Evolutionary conservation across 345 rosid genomes (phyloP).

Genomic region (Excoecaria cochinchinensis): DNA sequence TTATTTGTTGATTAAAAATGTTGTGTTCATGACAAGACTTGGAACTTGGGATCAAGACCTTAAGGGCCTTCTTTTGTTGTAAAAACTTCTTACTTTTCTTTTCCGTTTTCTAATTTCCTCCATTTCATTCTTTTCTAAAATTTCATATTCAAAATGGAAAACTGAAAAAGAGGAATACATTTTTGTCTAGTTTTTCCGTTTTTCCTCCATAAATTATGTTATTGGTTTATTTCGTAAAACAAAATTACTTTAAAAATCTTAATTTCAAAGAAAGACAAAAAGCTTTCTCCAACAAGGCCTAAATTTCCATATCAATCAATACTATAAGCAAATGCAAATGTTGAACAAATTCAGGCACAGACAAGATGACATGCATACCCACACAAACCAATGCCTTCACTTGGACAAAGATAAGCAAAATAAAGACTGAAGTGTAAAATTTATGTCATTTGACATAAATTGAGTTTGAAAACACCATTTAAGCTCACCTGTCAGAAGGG

Average conservation of each 20-base stretch:
- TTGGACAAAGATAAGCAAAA: not conserved
- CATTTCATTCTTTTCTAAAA: too few relatives aligned
- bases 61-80: not conserved
- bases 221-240: too few relatives aligned
- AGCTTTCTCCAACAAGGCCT: not conserved
- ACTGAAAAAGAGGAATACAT: too few relatives aligned
- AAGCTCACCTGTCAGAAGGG: conserved; percentile 70
- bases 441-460: not conserved
- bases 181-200: too few relatives aligned
- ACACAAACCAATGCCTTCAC: not conserved
- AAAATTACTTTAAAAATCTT: too few relatives aligned
- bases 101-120: too few relatives aligned
- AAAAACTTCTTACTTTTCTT: not conserved
- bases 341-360: not conserved
- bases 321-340: not conserved
- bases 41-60: not conserved
- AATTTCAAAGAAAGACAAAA: too few relatives aligned
- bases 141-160: too few relatives aligned
- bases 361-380: not conserved
- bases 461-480: not conserved
- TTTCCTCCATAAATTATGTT: too few relatives aligned
- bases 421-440: not conserved
- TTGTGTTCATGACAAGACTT: not conserved
- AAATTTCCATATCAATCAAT: not conserved
- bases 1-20: not conserved